Evolutionary conservation across 352 stramenopile genomes (phyloP), one percentile per base, ranked within the genome.

Genomic region (Globisporangium paroecandrum): DNA sequence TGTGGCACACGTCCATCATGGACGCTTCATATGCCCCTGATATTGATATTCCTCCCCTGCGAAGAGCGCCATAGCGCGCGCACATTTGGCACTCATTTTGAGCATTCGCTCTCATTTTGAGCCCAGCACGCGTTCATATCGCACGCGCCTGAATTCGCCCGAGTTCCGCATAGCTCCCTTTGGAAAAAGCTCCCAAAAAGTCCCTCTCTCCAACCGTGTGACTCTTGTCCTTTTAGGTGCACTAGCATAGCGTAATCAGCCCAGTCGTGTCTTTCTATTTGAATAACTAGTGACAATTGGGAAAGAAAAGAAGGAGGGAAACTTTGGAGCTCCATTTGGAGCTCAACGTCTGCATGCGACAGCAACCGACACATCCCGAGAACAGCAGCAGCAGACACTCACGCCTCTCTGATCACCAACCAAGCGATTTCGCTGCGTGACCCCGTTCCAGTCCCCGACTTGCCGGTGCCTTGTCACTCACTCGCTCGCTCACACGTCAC

Each of bases 321-420:
- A 62, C 56, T 49, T 62, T 62, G 56, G 56, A 49, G 32, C 56
- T 49, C 56, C 9, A 12, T 62, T 46, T 20, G 56, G 29, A 7
- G 4, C 29, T 34, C 38, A 46, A 43, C 29, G 56, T 18, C 12
- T 13, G 34, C 56, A 32, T 62, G 56, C 27, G 56, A 62, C 56
- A 49, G 9, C 20, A 41, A 46, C 3, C 4, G 18, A 24, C 43
- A 12, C 6, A 51, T 20, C 15, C 36, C 10, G 12, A 43, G 36
- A 43, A 43, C 36, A 49, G 0, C 38, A 47, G 41, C 15, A 22
- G n/a, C 18, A 49, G 1, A 7, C 43, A 51, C 43, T 5, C 43
- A 15, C 4, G 2, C n/a, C 41, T 49, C 13, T 10, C 18, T n/a
- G 15, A 51, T 8, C 18, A 24, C 6, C 54, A 38, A 18, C 54